Base-by-base conservation (phyloP, 2,329 filamentous ascomycete genomes). In the Penicillium sp. region DNA sequence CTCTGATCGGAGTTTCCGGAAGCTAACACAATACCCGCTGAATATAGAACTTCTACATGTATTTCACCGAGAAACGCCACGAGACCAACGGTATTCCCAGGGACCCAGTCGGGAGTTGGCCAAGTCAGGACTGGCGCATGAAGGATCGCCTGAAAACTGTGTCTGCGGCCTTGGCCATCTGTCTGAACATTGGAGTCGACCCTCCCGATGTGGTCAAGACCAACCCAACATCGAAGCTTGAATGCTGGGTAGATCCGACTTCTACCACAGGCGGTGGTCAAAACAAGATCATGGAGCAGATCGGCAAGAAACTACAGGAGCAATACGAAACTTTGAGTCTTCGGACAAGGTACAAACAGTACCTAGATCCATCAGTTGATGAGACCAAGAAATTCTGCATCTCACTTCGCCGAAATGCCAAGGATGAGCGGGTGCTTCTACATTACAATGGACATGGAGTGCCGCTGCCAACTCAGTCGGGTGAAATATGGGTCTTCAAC, bases 401-500 rank as follows among this genome's bases (percentile, higher is more conserved):
- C 45, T 94, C 88, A 0, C 75, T 97, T 28, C 82, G 93, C 29
- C 80, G 89, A 54, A 96, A 95, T 64, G 91, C 93, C 43, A 95
- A 96, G 69, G 90, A 96, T 51, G 93, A 98, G 72, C 79, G 93
- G 43, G 88, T 98, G 2, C 75, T 98, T n/a, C 88, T 98, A 61
- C 93, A 98, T 67, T 98, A 98, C 76, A 98, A 98, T 62, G 93
- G 93, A 15, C 93, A 98, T 68, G 93, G 93, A 41, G 93, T 98
- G 10, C 93, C 93, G 1, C 88, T 96, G 63, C 93, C 93, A 3
- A 98, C 93, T 0, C 83, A 87, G 3, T 96, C 91, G 4, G 93
- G 93, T 13, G 93, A 98, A 69, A 95, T 98, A 19, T 98, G 93
- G 93, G 94, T 97, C 5, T 98, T 98, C 69, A 98, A 98, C 71